Percentiles rank a stretch among this genome's conserved stretches.
These are phyloP conservation scores for Aspergillus sojae DNA, from an alignment of 2,329 filamentous ascomycete species.

Conservation along the genomic window DNA sequence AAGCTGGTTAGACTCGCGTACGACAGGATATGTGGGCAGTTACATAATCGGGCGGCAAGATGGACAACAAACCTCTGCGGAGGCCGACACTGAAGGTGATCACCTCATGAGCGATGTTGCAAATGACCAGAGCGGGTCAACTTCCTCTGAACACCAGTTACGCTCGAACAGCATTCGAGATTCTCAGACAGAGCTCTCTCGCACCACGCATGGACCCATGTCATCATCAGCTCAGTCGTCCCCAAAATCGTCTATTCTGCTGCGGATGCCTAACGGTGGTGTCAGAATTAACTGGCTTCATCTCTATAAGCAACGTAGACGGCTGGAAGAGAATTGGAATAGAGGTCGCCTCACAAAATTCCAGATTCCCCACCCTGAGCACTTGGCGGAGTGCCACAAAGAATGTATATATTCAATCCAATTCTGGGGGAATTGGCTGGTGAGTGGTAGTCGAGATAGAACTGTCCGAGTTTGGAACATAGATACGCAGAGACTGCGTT, in stretches of 20 bases:
- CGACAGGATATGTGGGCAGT: conserved; percentile 26
- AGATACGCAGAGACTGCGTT: conserved; percentile 74
- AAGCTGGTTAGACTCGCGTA: conserved; percentile 45
- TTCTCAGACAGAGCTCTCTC: conserved; percentile 10
- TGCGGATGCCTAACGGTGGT: conserved; percentile 36
- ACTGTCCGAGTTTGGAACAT: conserved; percentile 90
- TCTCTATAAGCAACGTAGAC: conserved; percentile 82
- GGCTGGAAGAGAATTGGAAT: conserved; percentile 90
- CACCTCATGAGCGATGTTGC: conserved; percentile 47
- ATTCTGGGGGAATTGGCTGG: conserved; percentile 80
- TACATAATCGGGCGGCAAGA: conserved; percentile 6
- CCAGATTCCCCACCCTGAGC: conserved; percentile 81
- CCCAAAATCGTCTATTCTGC: conserved; percentile 36
- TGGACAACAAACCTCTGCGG: conserved; percentile 9
- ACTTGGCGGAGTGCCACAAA: conserved; percentile 78
- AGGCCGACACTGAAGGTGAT: conserved; percentile 42
- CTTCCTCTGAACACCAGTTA: conserved; percentile 21
- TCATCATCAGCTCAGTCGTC: conserved; percentile 21
- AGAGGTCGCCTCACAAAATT: conserved; percentile 81
- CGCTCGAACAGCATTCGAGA: conserved; percentile 18
- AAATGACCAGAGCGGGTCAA: conserved; percentile 24
- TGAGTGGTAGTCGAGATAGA: conserved; percentile 89
- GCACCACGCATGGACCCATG: conserved; percentile 14
- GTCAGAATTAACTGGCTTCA: conserved; percentile 85
- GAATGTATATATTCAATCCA: conserved; percentile 97